Percentiles rank a stretch among this genome's conserved stretches.
Conservation (phyloP, 1,284 basidiomycete species). For the Microbotryum violaceum region DNA sequence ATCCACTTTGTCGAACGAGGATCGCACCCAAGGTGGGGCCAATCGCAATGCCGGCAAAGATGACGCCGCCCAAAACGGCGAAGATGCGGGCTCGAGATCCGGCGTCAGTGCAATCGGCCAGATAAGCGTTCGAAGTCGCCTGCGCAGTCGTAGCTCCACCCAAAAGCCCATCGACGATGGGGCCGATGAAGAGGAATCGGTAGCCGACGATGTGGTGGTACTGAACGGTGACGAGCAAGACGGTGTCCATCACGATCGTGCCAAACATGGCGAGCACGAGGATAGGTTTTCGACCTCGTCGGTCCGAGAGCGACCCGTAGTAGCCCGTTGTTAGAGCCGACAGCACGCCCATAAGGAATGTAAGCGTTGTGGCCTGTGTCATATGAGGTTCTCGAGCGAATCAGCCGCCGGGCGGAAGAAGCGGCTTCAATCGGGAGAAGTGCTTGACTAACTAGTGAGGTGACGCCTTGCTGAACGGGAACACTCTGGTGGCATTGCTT, state of each 20-base stretch:
- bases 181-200: constrained; percentile 29
- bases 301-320: constrained; percentile 25
- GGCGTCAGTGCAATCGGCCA: constrained; percentile 27
- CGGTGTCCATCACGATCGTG: constrained; percentile 22
- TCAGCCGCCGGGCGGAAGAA: background rate
- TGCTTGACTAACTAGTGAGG: constrained; percentile 7
- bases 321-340: constrained; percentile 24
- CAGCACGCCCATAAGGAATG: constrained; percentile 26
- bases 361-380: constrained; percentile 15
- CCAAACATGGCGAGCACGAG: constrained; percentile 26
- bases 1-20: constrained; percentile 14
- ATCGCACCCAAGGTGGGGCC: constrained; percentile 22
- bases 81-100: constrained; percentile 31
- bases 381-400: background rate
- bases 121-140: constrained; percentile 26
- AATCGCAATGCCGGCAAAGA: constrained; percentile 27
- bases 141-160: constrained; percentile 26
- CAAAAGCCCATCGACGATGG: constrained; percentile 25
- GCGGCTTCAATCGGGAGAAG: background rate
- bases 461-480: constrained; percentile 13
- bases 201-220: constrained; percentile 27
- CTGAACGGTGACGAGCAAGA: constrained; percentile 32
- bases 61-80: constrained; percentile 21
- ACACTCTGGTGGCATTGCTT: constrained; percentile 15
- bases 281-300: constrained; percentile 25